A percentile compares a stretch with the other conserved stretches of the same genome.
These are phyloP conservation scores for Coccomyxa sp. DNA, from an alignment of 139 green algal genomes.

Conservation along the genomic window DNA sequence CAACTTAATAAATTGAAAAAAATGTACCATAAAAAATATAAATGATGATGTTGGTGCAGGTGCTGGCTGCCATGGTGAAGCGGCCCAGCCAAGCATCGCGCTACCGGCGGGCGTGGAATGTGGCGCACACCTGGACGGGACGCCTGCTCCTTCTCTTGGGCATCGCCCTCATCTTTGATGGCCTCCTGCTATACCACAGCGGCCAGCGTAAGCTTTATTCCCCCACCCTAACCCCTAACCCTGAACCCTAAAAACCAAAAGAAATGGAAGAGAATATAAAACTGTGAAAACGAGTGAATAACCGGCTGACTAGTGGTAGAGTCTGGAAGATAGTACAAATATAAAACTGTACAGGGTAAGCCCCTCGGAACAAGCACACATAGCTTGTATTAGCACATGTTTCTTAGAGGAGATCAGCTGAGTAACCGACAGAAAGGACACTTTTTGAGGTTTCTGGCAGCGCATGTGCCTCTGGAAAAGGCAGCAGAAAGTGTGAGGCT, in stretches of 20 bases:
- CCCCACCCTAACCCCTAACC: not conserved
- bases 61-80: not conserved
- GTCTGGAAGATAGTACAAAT: not conserved
- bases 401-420: too few species aligned
- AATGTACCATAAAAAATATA: too few species aligned
- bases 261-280: too few species aligned
- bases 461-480: too few species aligned
- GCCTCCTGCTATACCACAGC: not conserved
- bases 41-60: not conserved
- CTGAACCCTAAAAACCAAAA: not conserved
- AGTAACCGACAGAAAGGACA: too few species aligned
- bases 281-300: not conserved
- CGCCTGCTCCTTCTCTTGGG: not conserved
- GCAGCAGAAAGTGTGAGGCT: too few species aligned
- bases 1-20: too few species aligned
- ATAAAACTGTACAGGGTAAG: not conserved
- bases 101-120: not conserved
- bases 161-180: not conserved
- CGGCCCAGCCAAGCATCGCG: not conserved
- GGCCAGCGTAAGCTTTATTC: not conserved
- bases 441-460: too few species aligned
- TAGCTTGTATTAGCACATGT: not conserved
- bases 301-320: not conserved
- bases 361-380: not conserved
- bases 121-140: not conserved